Conservation (phyloP, 352 stramenopile species). For the Pythium plurisporium region DNA sequence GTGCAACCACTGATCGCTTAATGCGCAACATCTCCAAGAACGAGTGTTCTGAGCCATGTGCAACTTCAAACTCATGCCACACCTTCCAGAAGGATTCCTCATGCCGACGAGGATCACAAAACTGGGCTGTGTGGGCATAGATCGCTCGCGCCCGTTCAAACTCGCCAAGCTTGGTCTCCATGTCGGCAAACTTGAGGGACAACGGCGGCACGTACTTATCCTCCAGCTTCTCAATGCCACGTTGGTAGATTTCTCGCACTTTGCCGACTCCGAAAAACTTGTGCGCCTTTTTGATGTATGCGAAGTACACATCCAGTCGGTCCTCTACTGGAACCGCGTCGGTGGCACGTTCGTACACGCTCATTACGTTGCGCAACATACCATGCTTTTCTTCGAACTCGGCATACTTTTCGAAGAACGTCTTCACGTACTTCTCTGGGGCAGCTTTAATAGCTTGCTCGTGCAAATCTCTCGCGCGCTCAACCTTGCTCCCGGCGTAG, state of each 20-base stretch:
- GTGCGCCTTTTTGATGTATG: conserved; percentile 94
- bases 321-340: conserved; percentile 82
- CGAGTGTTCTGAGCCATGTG: conserved; percentile 96
- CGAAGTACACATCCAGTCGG: conserved; percentile 91
- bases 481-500: conserved; percentile 95
- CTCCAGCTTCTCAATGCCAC: conserved; percentile 90
- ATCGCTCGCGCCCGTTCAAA: conserved; percentile 96
- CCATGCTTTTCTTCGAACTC: conserved; percentile 97
- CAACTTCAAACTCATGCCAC: conserved; percentile 96
- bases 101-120: conserved; percentile 94
- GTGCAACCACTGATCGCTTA: conserved; percentile 95
- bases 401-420: conserved; percentile 84
- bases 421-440: conserved; percentile 85
- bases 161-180: conserved; percentile 97
- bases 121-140: conserved; percentile 95
- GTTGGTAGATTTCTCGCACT: conserved; percentile 96
- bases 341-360: conserved; percentile 94
- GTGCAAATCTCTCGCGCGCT: conserved; percentile 96
- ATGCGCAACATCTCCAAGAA: conserved; percentile 99
- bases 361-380: conserved; percentile 94
- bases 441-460: conserved; percentile 90
- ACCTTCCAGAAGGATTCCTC: conserved; percentile 94
- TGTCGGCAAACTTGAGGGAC: conserved; percentile 94
- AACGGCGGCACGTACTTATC: conserved; percentile 90
- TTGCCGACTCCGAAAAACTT: conserved; percentile 96